Evolutionary conservation across 768 basidiomycete species (phyloP).

Genomic region (Coprinellus micaceus): DNA sequence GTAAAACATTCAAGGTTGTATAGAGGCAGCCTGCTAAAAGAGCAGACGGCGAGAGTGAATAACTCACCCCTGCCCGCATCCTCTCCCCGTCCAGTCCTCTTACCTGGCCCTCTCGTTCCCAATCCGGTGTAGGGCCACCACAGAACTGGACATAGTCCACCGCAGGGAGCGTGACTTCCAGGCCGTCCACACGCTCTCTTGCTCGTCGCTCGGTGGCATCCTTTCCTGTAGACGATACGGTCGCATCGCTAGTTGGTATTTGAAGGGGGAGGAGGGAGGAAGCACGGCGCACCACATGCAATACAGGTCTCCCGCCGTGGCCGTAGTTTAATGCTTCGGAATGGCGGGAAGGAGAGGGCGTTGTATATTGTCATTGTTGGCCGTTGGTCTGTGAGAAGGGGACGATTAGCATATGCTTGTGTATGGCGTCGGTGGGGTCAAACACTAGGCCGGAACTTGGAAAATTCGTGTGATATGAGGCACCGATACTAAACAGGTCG

Average conservation of each 20-base stretch:
- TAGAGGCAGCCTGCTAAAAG: neutral
- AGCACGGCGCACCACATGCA: conserved; percentile 62
- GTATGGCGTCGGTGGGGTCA: no score
- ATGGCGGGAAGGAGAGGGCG: conserved; percentile 64
- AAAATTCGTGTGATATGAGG: no score
- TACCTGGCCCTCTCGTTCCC: conserved; percentile 52
- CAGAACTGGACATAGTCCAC: conserved; percentile 85
- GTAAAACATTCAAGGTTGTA: neutral
- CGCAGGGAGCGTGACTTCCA: no score
- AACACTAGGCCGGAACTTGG: no score
- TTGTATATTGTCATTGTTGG: conserved; percentile 74
- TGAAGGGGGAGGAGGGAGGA: no score
- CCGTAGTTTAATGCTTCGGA: conserved; percentile 82
- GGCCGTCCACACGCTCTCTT: no score
- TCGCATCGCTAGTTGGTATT: no score
- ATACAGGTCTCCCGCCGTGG: conserved; percentile 64
- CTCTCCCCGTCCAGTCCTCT: conserved; percentile 39
- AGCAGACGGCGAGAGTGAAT: neutral
- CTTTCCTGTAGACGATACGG: no score
- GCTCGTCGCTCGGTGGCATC: no score
- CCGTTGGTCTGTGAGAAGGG: conserved; percentile 58
- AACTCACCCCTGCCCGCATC: conserved; percentile 41
- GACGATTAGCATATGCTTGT: no score
- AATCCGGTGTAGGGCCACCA: conserved; percentile 67
- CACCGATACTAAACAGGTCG: no score